Evolutionary conservation across 139 green algal species (phyloP).

Genomic region (Tetradesmus lagerheimii): DNA sequence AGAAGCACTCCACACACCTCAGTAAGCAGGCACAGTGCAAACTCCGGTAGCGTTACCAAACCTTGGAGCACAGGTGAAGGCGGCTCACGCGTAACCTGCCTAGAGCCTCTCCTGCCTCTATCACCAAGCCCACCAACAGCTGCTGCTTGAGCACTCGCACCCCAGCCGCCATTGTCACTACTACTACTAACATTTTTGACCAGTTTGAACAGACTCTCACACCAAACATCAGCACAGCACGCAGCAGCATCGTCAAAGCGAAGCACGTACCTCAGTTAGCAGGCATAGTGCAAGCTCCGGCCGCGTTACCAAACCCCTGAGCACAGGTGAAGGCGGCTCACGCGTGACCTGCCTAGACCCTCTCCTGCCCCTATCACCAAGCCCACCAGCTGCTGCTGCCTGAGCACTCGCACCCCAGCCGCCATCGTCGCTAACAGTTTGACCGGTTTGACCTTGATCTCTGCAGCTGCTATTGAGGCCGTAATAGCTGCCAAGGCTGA

Average conservation of each 20-base stretch:
- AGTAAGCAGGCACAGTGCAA: constrained; percentile 85
- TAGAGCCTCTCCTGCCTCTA: not conserved
- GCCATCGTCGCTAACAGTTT: not conserved
- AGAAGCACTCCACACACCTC: constrained; percentile 35
- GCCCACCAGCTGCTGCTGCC: not conserved
- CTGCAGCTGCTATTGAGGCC: not conserved
- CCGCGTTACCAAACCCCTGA: constrained; percentile 64
- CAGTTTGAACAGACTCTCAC: not conserved
- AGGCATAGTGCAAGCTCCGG: constrained; percentile 93
- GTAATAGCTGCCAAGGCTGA: constrained; percentile 8
- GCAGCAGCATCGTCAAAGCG: not conserved
- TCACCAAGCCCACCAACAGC: not conserved
- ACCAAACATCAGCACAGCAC: not conserved
- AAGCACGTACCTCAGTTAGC: constrained; percentile 34
- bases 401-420: not conserved
- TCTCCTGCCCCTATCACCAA: not conserved
- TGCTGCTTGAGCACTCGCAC: not conserved
- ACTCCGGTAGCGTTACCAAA: constrained; percentile 78
- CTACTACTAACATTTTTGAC: not conserved
- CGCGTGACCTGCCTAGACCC: not conserved
- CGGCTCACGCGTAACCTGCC: not conserved
- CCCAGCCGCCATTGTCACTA: not conserved
- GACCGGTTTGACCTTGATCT: not conserved
- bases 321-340: constrained; percentile 22
- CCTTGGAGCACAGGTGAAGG: constrained; percentile 39